Evolutionary conservation across 169 alveolate species (phyloP).

Genomic region (Plasmodium fragile): DNA sequence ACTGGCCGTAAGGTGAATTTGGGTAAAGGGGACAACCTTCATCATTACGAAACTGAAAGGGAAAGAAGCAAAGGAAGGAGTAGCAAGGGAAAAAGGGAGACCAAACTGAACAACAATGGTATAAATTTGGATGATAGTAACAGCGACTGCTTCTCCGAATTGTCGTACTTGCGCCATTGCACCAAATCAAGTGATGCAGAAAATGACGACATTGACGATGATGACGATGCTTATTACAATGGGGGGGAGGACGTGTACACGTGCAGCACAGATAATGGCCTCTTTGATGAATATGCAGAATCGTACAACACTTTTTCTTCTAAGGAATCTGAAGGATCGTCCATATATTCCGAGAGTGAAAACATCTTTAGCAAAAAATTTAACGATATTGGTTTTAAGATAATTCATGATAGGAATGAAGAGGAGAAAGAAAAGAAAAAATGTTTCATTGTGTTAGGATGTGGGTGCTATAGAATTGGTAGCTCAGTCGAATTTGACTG

Average conservation of each 20-base stretch:
- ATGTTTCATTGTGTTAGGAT: constrained; percentile 87
- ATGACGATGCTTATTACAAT: neutral
- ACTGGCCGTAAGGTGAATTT: neutral
- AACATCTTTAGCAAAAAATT: constrained; percentile 54
- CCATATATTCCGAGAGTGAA: constrained; percentile 28
- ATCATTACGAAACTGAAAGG: neutral
- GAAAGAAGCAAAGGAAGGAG: neutral
- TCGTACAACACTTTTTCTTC: constrained; percentile 17
- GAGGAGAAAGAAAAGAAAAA: constrained; percentile 28
- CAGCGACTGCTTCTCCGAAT: constrained; percentile 37
- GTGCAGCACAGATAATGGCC: neutral
- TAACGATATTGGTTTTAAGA: constrained; percentile 58
- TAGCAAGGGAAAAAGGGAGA: neutral
- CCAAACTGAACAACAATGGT: neutral
- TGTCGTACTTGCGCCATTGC: constrained; percentile 20
- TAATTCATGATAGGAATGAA: constrained; percentile 68
- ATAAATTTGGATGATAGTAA: constrained; percentile 5
- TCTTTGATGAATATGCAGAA: neutral
- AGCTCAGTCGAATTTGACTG: constrained; percentile 92
- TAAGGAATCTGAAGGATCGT: constrained; percentile 18
- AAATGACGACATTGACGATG: constrained; percentile 2
- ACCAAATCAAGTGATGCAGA: constrained; percentile 8
- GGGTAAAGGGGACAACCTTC: neutral
- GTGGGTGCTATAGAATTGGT: constrained; percentile 92
- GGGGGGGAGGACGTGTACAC: constrained; percentile 11